phyloP scores from a whole-genome alignment of 352 stramenopile genomes.

The Pythium aristosporum region DNA sequence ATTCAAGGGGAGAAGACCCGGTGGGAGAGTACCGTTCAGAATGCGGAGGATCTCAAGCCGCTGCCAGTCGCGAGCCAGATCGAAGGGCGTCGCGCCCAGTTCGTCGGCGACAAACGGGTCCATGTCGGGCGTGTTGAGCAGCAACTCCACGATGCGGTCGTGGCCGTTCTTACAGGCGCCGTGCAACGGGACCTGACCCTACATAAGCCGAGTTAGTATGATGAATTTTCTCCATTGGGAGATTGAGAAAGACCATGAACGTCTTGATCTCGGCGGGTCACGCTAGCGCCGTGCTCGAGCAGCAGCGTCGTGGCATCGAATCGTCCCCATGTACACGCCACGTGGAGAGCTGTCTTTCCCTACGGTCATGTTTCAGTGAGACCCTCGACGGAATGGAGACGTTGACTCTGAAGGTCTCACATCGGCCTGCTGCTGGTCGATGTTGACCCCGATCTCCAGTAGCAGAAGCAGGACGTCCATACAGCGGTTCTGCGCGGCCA shows the following conservation, averaged over 20 bases:
- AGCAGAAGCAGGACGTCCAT: conserved; percentile 57
- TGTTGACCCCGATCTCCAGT: conserved; percentile 37
- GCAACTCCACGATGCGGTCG: conserved; percentile 39
- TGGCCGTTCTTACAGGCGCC: conserved; percentile 61
- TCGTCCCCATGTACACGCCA: conserved; percentile 55
- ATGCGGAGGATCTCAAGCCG: conserved; percentile 48
- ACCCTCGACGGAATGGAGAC: background rate
- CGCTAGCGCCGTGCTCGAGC: conserved; percentile 31
- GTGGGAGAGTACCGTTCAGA: conserved; percentile 33
- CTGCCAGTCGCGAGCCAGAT: conserved; percentile 62
- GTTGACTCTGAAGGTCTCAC: conserved; percentile 18
- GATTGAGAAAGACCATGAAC: conserved; percentile 21
- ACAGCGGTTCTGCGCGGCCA: conserved; percentile 60
- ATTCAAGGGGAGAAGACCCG: background rate
- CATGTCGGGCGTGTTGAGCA: conserved; percentile 30
- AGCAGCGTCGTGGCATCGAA: conserved; percentile 43
- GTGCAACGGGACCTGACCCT: conserved; percentile 57
- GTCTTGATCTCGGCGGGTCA: conserved; percentile 37
- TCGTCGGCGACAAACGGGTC: conserved; percentile 53
- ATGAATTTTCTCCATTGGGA: background rate
- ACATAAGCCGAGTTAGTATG: background rate
- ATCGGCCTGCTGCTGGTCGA: conserved; percentile 42
- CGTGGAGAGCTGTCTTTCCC: conserved; percentile 53
- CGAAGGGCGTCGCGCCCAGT: conserved; percentile 43
- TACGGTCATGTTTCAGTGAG: conserved; percentile 12